Evolutionary conservation across 2,329 filamentous ascomycete species (phyloP).

Genomic region (Diaporthe batatas): DNA sequence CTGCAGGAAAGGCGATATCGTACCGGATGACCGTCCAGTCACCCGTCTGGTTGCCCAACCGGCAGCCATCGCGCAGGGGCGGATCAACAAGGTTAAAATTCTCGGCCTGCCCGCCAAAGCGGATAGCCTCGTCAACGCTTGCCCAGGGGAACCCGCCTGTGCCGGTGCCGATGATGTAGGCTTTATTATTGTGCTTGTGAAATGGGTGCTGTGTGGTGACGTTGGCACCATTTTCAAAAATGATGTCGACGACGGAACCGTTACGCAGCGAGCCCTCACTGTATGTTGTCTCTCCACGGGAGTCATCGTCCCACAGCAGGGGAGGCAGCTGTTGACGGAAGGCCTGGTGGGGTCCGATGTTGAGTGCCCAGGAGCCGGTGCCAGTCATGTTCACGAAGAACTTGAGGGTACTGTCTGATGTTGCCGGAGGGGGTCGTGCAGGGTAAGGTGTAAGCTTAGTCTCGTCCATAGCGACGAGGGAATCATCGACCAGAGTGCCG

Average conservation of each 20-base stretch:
- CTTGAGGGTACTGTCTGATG: constrained; percentile 41
- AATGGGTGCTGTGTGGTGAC: constrained; percentile 46
- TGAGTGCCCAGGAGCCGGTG: constrained; percentile 40
- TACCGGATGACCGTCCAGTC: constrained; percentile 43
- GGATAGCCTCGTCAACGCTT: constrained; percentile 54
- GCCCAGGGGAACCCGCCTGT: constrained; percentile 46
- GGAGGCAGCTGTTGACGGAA: constrained; percentile 44
- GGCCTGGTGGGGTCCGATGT: constrained; percentile 43
- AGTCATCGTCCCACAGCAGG: constrained; percentile 42
- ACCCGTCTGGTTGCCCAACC: constrained; percentile 39
- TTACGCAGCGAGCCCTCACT: constrained; percentile 42
- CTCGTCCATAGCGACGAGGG: constrained; percentile 40
- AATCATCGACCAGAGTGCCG: constrained; percentile 35
- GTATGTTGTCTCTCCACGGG: constrained; percentile 43
- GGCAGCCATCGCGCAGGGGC: constrained; percentile 42
- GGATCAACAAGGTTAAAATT: constrained; percentile 54
- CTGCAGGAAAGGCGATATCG: constrained; percentile 42
- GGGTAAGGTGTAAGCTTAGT: constrained; percentile 41
- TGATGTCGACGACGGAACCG: constrained; percentile 47
- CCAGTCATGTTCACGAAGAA: constrained; percentile 44
- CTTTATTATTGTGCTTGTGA: constrained; percentile 49
- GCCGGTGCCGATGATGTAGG: constrained; percentile 47
- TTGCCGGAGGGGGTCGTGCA: constrained; percentile 36
- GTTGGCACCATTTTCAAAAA: constrained; percentile 46
- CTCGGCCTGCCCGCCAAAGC: constrained; percentile 59